These are phyloP conservation scores for Fusarium pininemorale DNA, from an alignment of 2,329 filamentous ascomycete species.

Conservation along the genomic window DNA sequence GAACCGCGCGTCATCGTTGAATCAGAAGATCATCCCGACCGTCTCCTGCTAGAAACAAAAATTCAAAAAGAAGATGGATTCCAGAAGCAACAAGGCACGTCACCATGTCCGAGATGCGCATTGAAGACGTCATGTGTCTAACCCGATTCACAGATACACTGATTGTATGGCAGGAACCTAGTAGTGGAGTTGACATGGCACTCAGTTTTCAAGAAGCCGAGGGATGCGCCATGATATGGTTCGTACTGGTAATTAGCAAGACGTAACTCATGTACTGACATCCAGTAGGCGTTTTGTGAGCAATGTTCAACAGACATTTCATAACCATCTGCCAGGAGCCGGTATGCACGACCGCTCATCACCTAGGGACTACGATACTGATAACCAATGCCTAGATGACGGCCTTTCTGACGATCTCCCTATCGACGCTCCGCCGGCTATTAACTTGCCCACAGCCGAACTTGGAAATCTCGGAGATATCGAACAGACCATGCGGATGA, in stretches of 20 bases:
- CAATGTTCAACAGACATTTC: slow-evolving; percentile 80
- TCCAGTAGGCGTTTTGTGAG: slow-evolving; percentile 85
- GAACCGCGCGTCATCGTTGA: slow-evolving; percentile 90
- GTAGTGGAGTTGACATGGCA: slow-evolving; percentile 91
- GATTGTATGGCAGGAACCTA: slow-evolving; percentile 94
- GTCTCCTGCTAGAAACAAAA: slow-evolving; percentile 85
- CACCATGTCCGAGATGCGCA: slow-evolving; percentile 3
- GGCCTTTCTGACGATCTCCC: slow-evolving; percentile 85
- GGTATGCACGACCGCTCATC: slow-evolving; percentile 57
- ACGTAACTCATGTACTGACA: slow-evolving; percentile 31
- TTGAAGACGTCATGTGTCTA: slow-evolving; percentile 38
- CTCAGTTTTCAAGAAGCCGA: slow-evolving; percentile 98
- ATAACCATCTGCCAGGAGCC: slow-evolving; percentile 65
- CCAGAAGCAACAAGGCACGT: slow-evolving; percentile 93
- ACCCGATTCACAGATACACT: slow-evolving; percentile 76
- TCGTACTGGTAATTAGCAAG: slow-evolving; percentile 37
- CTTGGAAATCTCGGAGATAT: slow-evolving; percentile 86
- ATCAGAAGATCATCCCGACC: slow-evolving; percentile 89
- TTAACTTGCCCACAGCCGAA: slow-evolving; percentile 80
- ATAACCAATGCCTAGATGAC: slow-evolving; percentile 69
- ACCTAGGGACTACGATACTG: slow-evolving; percentile 2
- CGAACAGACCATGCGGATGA: slow-evolving; percentile 82
- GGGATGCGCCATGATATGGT: slow-evolving; percentile 94
- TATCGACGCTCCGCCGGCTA: slow-evolving; percentile 75
- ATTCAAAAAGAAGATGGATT: slow-evolving; percentile 96